These are phyloP conservation scores for Leptoxyphium fumago DNA, from an alignment of 2,329 filamentous ascomycete species.

Conservation along the genomic window DNA sequence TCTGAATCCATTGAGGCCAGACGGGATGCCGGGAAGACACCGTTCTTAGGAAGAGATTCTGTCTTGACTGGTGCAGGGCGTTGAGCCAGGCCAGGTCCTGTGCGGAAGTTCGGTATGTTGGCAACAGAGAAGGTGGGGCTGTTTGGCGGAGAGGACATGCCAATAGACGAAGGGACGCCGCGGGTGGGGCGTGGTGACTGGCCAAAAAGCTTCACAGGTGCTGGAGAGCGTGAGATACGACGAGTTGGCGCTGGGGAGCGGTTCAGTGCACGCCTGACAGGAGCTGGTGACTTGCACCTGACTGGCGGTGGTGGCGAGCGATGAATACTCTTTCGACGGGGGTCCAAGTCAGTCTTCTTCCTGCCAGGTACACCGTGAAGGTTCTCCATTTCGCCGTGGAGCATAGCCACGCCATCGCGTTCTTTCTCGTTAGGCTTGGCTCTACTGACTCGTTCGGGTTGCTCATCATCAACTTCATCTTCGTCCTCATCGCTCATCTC, in stretches of 20 bases:
- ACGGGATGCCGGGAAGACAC: slow-evolving; percentile 41
- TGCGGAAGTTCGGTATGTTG: slow-evolving; percentile 27
- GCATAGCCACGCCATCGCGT: slow-evolving; percentile 43
- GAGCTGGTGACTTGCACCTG: slow-evolving; percentile 23
- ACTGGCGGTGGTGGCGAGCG: slow-evolving; percentile 9
- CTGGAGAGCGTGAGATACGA: not conserved
- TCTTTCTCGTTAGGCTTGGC: slow-evolving; percentile 45
- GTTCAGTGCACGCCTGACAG: slow-evolving; percentile 31
- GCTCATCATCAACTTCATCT: slow-evolving; percentile 36
- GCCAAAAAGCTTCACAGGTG: slow-evolving; percentile 18
- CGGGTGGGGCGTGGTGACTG: slow-evolving; percentile 53
- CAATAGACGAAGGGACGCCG: slow-evolving; percentile 21
- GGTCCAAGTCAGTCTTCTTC: slow-evolving; percentile 4
- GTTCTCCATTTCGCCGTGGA: slow-evolving; percentile 41
- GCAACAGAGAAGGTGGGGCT: slow-evolving; percentile 28
- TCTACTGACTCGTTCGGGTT: slow-evolving; percentile 13
- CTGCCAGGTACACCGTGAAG: slow-evolving; percentile 8
- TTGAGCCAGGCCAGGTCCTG: slow-evolving; percentile 36
- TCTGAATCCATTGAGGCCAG: slow-evolving; percentile 15
- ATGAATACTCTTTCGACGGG: not conserved
- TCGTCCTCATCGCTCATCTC: slow-evolving; percentile 70
- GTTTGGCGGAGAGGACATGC: slow-evolving; percentile 53
- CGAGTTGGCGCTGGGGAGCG: not conserved
- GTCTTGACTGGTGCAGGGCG: slow-evolving; percentile 56
- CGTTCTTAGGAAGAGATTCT: slow-evolving; percentile 71